These are phyloP conservation scores for Salvia sclarea DNA, from an alignment of 305 asterid species.

Conservation along the genomic window DNA sequence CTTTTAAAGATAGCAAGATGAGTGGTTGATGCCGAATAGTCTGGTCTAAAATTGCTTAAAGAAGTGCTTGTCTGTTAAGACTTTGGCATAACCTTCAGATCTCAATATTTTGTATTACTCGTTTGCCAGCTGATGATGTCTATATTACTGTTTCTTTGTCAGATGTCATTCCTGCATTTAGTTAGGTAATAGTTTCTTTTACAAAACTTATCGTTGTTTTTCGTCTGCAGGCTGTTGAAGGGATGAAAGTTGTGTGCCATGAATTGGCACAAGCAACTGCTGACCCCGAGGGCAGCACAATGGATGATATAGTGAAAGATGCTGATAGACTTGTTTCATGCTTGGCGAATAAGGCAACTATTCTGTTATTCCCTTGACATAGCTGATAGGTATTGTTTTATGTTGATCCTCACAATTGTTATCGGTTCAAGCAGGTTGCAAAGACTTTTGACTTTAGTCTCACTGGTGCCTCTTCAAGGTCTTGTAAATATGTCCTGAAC, in stretches of 20 bases:
- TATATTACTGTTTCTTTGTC: neutral
- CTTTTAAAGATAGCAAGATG: neutral
- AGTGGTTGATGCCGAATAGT: neutral
- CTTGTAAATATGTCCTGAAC: constrained; percentile 98
- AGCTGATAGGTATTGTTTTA: constrained; percentile 19
- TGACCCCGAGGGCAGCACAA: constrained; percentile 82
- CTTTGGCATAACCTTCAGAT: neutral
- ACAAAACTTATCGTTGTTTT: neutral
- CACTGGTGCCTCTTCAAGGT: constrained; percentile 94
- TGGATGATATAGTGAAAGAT: constrained; percentile 85
- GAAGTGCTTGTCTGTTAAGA: neutral
- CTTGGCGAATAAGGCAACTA: constrained; percentile 83
- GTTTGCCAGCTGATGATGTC: constrained; percentile 6
- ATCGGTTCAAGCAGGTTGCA: constrained; percentile 66
- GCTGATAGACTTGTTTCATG: constrained; percentile 98
- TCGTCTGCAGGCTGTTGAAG: constrained; percentile 88
- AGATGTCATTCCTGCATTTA: constrained; percentile 20
- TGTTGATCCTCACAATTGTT: constrained; percentile 28
- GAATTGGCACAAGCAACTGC: constrained; percentile 81
- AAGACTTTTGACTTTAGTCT: constrained; percentile 96
- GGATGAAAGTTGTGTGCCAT: constrained; percentile 98
- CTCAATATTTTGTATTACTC: neutral
- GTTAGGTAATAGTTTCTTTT: neutral
- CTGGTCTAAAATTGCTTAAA: neutral
- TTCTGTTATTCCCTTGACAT: constrained; percentile 7